Base-by-base conservation (phyloP, 306 rosid genomes). In the Begonia masoniana region DNA sequence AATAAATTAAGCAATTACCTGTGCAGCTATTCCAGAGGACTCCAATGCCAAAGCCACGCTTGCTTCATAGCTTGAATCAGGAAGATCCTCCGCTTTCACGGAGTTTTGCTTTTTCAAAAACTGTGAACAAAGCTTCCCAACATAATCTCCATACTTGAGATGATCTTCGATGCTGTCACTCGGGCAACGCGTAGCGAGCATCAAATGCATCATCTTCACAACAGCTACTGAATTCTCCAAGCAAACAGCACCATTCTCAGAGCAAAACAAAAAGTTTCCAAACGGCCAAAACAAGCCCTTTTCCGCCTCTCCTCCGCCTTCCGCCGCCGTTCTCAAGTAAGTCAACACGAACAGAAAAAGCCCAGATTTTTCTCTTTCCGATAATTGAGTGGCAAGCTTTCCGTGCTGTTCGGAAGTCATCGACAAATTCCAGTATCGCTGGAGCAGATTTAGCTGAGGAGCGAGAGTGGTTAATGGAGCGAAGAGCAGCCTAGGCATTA, bases 401-500 rank as follows among this genome's bases (percentile, higher is more conserved):
- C 66, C 78, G 13, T 48, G 68, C 23, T 52, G 68, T 1, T 73
- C 76, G 47, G 78, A 60, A 52, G 68, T 59, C 80, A 79, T 81
- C 24, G 92, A 81, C 57, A 71, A 47, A 43, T 75, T 76, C 94
- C 97, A 89, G 21, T 64, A 65, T 54, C 78, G 76, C 5, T 79
- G 80, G 10, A 89, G 68, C 55, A 55, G 51, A 15, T 73, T 76
- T 41, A 83, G 64, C 46, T 81, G 82, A 59, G 76, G 12, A 50
- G 70, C 63, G 70, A 65, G 63, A 0, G 80, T 55, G 48, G 59
- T 58, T 10, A 75, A 13, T 0, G 95, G 95, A 43, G 91, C 78
- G 66, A 82, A 77, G 59, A 83, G 75, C 15, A 91, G 70, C 59
- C 96, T 76, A 19, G 96, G 94, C 88, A 91, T 83, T 39, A 86